Conservation (phyloP, 2,329 filamentous ascomycete genomes). For the Eurotiales sp. region DNA sequence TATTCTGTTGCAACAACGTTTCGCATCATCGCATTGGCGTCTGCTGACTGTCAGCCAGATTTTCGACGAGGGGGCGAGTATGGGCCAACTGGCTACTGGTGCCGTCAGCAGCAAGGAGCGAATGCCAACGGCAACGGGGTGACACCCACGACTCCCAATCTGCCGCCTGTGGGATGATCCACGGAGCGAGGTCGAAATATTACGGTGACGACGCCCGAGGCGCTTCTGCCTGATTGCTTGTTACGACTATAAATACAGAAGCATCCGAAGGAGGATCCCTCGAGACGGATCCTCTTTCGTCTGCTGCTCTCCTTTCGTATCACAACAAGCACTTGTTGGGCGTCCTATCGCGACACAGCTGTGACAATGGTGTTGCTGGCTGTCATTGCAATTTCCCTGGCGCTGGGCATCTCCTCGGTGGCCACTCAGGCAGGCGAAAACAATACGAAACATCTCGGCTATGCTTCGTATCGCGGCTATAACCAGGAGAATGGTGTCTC, state of each 20-base stretch:
- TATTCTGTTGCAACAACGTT: no score
- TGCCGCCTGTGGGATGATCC: no score
- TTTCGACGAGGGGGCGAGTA: no score
- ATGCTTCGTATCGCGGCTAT: conserved; percentile 62
- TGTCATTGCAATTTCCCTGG: conserved; percentile 1
- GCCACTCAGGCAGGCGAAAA: not conserved
- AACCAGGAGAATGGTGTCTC: conserved; percentile 56
- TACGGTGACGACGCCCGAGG: no score
- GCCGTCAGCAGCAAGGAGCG: no score
- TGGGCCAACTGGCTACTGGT: no score
- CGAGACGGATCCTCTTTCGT: not conserved
- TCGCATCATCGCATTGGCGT: no score
- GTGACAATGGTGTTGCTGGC: conserved; percentile 2
- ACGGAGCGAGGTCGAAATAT: no score
- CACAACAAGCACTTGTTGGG: not conserved
- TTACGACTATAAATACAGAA: not conserved
- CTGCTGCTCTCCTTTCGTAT: not conserved
- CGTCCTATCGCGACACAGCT: not conserved
- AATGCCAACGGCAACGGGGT: no score
- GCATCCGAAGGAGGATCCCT: not conserved
- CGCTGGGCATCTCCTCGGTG: not conserved
- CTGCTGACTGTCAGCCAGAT: no score
- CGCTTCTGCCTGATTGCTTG: no score
- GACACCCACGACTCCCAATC: no score
- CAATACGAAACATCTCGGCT: conserved; percentile 46